Percentiles rank a stretch among this genome's conserved stretches.
phyloP scores from a whole-genome alignment of 73 alveolate genomes.

The Tetrahymena malaccensis region DNA sequence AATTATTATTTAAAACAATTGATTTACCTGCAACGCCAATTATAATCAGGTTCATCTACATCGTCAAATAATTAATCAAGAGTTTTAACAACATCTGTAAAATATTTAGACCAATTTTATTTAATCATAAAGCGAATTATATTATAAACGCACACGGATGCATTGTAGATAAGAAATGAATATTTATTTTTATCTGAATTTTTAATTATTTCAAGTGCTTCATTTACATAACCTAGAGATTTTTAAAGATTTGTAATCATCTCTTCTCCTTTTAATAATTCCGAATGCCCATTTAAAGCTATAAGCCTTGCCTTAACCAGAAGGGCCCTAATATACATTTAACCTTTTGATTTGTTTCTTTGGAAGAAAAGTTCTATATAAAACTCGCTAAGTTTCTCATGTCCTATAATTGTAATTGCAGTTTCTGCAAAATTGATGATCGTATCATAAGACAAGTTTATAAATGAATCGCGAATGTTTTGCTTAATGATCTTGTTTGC shows the following conservation, averaged over 20 bases:
- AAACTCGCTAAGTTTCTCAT: slow-evolving; percentile 61
- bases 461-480: not conserved
- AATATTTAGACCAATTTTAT: slow-evolving; percentile 80
- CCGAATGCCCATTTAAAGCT: slow-evolving; percentile 69
- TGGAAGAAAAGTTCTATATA: slow-evolving; percentile 78
- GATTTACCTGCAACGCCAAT: slow-evolving; percentile 82
- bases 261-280: slow-evolving; percentile 83
- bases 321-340: slow-evolving; percentile 88
- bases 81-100: slow-evolving; percentile 86
- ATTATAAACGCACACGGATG: slow-evolving; percentile 82
- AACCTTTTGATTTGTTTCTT: slow-evolving; percentile 74
- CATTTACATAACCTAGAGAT: slow-evolving; percentile 71
- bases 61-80: slow-evolving; percentile 91
- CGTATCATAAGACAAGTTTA: not conserved
- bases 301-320: slow-evolving; percentile 70
- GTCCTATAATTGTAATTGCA: not conserved
- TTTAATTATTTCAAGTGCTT: slow-evolving; percentile 84
- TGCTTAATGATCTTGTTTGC: not conserved
- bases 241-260: slow-evolving; percentile 75
- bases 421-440: not conserved
- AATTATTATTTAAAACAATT: too few species aligned
- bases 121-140: slow-evolving; percentile 80
- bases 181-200: slow-evolving; percentile 94
- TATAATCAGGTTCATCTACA: slow-evolving; percentile 93
- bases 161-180: slow-evolving; percentile 86